Evolutionary conservation across 2,329 filamentous ascomycete species (phyloP), one percentile per base, ranked within the genome.

Genomic region (Aspergillus fijiensis): DNA sequence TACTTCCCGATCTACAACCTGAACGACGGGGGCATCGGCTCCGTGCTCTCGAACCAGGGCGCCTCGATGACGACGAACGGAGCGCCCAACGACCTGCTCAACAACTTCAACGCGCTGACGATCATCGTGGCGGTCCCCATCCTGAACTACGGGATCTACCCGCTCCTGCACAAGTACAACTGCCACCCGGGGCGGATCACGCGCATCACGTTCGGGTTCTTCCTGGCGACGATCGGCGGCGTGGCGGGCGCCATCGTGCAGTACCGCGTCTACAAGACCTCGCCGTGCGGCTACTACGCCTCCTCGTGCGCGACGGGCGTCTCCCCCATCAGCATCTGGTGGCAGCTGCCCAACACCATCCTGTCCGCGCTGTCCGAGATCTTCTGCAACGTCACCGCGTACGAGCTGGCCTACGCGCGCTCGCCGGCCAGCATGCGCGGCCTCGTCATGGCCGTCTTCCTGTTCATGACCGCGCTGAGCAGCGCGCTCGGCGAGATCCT

Each of bases 191-290:
- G 81, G 3, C 81, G 79, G 14, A 76, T 83, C 57, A 77, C 73
- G 45, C 80, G 81, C 55, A 82, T 84, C 61, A 81, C 80, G 2
- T 80, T 80, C 3, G 83, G 84, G 35, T 79, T 85, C 59, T 67
- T 73, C 49, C 67, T 86, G 65, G 82, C 82, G 2, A 76, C 78
- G 1, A 57, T 84, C 16, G 78, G 78, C 48, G 79, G 81, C 47
- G 25, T 70, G 12, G 61, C 63, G 25, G 69, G 69, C 52, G 73
- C 77, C 1, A 66, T 81, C 23, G 68, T 81, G 2, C 79, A 82
- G 61, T 75, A 74, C 65, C 73, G 77, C 29, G 73, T 81, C n/a
- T 84, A 84, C 72, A 65, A 77, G 55, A 73, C 73, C 1, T 76
- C 74, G 4, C 79, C 80, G 0, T 82, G 80, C 65, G 78, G 79